These are phyloP conservation scores for Hemerocallis citrina DNA, from an alignment of 106 monocot genomes.

Conservation along the genomic window DNA sequence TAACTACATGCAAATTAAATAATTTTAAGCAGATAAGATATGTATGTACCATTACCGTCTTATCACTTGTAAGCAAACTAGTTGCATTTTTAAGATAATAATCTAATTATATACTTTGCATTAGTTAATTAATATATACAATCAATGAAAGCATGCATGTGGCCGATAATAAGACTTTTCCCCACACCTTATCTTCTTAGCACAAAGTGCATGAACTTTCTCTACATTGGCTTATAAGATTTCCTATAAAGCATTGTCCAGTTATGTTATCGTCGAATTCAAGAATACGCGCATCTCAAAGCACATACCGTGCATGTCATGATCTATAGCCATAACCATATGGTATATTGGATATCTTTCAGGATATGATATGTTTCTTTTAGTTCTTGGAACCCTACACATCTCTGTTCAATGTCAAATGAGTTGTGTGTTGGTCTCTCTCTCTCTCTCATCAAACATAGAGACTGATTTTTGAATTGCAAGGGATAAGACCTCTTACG, in stretches of 20 bases:
- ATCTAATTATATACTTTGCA: background rate
- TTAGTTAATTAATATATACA: background rate
- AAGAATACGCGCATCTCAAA: too few species aligned
- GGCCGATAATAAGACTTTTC: background rate
- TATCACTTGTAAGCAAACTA: background rate
- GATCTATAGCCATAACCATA: too few species aligned
- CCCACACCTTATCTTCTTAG: constrained; percentile 2
- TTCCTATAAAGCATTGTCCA: too few species aligned
- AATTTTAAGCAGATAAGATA: background rate
- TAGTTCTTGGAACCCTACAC: constrained; percentile 7
- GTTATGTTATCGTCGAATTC: too few species aligned
- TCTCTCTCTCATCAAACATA: too few species aligned
- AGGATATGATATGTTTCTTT: background rate
- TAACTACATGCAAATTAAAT: background rate
- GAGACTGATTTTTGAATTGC: background rate
- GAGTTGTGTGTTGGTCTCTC: background rate
- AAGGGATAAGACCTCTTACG: constrained; percentile 4
- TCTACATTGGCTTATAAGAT: too few species aligned
- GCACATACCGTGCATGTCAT: background rate
- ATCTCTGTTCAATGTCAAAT: background rate
- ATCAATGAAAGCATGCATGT: background rate
- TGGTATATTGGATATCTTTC: too few species aligned
- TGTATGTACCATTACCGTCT: background rate
- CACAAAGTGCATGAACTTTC: constrained; percentile 6
- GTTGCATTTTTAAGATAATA: background rate